These are phyloP conservation scores for Pyrenophora teres DNA, from an alignment of 2,329 filamentous ascomycete species.

Conservation along the genomic window DNA sequence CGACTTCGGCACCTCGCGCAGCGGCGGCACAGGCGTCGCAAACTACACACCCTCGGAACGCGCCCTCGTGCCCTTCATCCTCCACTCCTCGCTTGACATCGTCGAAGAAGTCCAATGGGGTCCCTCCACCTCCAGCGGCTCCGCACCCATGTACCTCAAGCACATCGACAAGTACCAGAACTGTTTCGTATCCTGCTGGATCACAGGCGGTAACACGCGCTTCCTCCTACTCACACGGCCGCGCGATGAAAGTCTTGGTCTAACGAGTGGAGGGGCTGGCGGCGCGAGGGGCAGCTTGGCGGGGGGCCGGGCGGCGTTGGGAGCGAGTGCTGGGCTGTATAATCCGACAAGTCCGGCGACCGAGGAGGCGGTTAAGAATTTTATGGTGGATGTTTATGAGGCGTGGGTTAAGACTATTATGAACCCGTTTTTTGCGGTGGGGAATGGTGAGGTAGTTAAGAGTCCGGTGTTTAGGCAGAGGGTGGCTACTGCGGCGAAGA, in stretches of 20 bases:
- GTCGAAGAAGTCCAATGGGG: constrained; percentile 97
- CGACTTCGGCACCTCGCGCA: constrained; percentile 95
- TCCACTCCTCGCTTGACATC: constrained; percentile 91
- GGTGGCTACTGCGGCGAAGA: constrained; percentile 86
- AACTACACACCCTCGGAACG: constrained; percentile 87
- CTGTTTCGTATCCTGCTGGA: constrained; percentile 91
- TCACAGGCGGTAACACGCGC: constrained; percentile 89
- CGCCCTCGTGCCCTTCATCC: constrained; percentile 96
- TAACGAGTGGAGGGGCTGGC: constrained; percentile 21
- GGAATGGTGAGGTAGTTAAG: constrained; percentile 80
- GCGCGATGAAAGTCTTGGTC: constrained; percentile 43
- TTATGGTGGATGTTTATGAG: constrained; percentile 95
- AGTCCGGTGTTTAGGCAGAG: constrained; percentile 84
- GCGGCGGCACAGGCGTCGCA: constrained; percentile 88
- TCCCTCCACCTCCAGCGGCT: constrained; percentile 36
- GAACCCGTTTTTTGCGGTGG: constrained; percentile 91
- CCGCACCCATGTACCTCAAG: constrained; percentile 78
- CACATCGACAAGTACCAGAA: constrained; percentile 96
- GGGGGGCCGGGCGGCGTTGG: constrained; percentile 35
- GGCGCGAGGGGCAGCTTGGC: constrained; percentile 39
- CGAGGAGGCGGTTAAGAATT: constrained; percentile 93
- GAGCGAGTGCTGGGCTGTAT: constrained; percentile 52
- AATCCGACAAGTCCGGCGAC: constrained; percentile 89
- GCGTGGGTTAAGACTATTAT: constrained; percentile 96
- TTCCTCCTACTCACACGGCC: constrained; percentile 95